A percentile compares a stretch with the other conserved stretches of the same genome.
phyloP scores from a whole-genome alignment of 805 yeast species.

The Myxozyma monticola region DNA sequence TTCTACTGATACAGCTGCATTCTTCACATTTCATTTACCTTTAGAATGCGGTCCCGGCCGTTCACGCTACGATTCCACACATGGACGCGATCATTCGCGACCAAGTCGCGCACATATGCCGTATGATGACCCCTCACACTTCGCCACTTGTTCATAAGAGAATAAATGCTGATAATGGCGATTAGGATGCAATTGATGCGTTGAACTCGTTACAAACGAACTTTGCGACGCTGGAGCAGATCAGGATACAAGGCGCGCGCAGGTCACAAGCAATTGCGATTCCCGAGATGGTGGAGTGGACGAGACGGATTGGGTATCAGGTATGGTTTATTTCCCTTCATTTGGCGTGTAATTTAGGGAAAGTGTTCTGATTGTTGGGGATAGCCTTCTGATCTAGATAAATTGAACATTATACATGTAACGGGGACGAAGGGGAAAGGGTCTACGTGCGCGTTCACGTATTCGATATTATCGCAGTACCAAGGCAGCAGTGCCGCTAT shows the following conservation, averaged over 20 bases:
- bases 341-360: too few relatives aligned
- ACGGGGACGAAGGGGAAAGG: conserved; percentile 99
- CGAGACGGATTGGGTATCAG: conserved; percentile 64
- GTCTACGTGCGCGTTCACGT: conserved; percentile 92
- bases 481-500: conserved; percentile 34
- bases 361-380: background rate
- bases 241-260: conserved; percentile 66
- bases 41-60: too few relatives aligned
- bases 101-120: conserved; percentile 10
- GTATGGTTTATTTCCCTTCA: conserved; percentile 26
- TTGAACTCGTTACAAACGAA: conserved; percentile 88
- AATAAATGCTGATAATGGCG: too few relatives aligned
- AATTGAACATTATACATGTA: conserved; percentile 78
- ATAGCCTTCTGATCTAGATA: conserved; percentile 63
- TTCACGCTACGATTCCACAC: too few relatives aligned
- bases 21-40: too few relatives aligned
- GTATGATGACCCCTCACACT: conserved; percentile 1
- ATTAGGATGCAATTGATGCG: conserved; percentile 77
- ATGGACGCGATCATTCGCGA: conserved; percentile 2
- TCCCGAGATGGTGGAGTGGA: conserved; percentile 84
- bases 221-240: conserved; percentile 83
- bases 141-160: background rate
- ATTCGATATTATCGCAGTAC: conserved; percentile 73
- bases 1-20: too few relatives aligned
- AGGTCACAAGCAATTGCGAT: conserved; percentile 60